Evolutionary conservation across 2,329 filamentous ascomycete genomes (phyloP).

Genomic region (Myriangium duriaei): DNA sequence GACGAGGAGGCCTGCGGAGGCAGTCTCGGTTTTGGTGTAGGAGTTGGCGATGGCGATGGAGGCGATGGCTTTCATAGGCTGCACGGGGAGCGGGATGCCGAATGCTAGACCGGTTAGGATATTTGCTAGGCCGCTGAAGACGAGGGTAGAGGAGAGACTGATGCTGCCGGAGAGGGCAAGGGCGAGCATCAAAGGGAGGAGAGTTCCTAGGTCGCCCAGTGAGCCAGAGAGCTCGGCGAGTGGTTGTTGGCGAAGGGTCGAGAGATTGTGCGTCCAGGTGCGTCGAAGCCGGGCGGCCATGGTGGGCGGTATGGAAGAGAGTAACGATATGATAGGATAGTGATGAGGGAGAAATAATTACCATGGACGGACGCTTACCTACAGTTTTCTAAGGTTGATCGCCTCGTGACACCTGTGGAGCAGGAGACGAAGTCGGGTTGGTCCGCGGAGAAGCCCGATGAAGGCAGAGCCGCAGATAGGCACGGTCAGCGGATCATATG

Average conservation of each 20-base stretch:
- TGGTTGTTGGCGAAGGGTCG: slow-evolving; percentile 43
- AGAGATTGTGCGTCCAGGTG: slow-evolving; percentile 37
- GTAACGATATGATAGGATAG: neutral
- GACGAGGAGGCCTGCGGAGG: slow-evolving; percentile 76
- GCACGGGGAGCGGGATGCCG: slow-evolving; percentile 80
- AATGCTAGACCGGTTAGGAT: slow-evolving; percentile 70
- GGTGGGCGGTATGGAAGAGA: slow-evolving; percentile 6
- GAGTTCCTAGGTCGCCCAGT: slow-evolving; percentile 76
- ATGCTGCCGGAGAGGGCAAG: slow-evolving; percentile 68
- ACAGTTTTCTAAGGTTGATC: no score
- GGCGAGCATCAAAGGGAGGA: slow-evolving; percentile 79
- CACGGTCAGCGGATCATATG: no score
- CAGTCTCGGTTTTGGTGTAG: slow-evolving; percentile 56
- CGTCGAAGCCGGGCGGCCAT: slow-evolving; percentile 15
- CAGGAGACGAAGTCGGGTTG: no score
- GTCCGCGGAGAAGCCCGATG: no score
- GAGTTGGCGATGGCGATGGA: slow-evolving; percentile 67
- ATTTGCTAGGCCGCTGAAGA: slow-evolving; percentile 83
- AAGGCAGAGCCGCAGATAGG: no score
- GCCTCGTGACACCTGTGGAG: no score
- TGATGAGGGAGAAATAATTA: no score
- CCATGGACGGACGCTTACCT: no score
- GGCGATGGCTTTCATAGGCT: slow-evolving; percentile 84
- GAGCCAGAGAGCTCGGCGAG: slow-evolving; percentile 76
- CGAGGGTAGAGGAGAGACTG: slow-evolving; percentile 67